Evolutionary conservation across 2,329 filamentous ascomycete genomes (phyloP).

Genomic region (Cryphonectria carpinicola): DNA sequence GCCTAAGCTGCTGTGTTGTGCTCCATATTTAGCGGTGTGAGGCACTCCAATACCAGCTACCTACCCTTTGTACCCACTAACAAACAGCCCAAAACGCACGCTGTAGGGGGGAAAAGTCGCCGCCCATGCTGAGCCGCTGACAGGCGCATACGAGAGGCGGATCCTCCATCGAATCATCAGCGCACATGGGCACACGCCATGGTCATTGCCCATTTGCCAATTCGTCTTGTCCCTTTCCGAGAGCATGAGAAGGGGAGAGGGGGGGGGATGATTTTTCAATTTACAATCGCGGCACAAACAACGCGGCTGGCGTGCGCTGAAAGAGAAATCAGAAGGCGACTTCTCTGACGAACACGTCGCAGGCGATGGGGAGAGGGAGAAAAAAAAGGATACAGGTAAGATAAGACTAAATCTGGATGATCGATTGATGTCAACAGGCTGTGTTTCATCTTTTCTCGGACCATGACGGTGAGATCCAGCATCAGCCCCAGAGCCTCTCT

Average conservation of each 20-base stretch:
- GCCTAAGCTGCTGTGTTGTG: background rate
- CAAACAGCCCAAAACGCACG: background rate
- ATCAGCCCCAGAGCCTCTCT: slow-evolving; percentile 15
- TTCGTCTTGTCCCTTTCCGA: slow-evolving; percentile 12
- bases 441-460: slow-evolving; percentile 19
- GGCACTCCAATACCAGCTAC: slow-evolving; percentile 2
- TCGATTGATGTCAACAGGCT: slow-evolving; percentile 7
- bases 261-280: no score
- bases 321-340: background rate
- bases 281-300: background rate
- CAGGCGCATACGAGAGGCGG: background rate
- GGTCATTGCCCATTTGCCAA: slow-evolving; percentile 23
- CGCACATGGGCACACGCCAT: slow-evolving; percentile 11
- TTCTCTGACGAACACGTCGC: background rate
- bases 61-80: slow-evolving; percentile 18
- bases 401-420: slow-evolving; percentile 4
- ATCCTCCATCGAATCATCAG: slow-evolving; percentile 6
- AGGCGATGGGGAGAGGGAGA: background rate
- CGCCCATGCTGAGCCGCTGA: slow-evolving; percentile 7
- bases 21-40: slow-evolving; percentile 13
- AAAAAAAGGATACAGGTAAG: background rate
- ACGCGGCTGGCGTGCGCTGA: slow-evolving; percentile 6
- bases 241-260: background rate
- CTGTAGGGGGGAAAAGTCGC: background rate
- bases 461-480: slow-evolving; percentile 16